Conservation (phyloP, 192 early-diverging fungal species). For the Podila clonocystis region DNA sequence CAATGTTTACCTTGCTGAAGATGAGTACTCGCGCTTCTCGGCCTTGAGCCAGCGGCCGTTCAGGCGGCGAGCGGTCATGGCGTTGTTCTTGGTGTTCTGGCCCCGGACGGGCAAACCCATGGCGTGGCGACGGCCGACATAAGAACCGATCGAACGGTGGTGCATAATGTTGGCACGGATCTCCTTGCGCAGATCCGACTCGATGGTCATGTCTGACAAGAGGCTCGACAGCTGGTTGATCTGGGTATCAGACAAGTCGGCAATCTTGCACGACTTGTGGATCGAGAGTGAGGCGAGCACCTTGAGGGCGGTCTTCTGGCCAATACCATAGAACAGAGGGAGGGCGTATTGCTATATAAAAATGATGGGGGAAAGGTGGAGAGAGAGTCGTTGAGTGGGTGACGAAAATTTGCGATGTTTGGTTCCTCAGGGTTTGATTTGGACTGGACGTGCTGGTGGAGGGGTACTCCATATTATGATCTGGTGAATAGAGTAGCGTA, state of each 20-base stretch:
- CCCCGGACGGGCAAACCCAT: conserved; percentile 91
- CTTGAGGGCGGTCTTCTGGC: conserved; percentile 73
- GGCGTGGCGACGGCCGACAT: conserved; percentile 85
- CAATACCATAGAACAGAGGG: conserved; percentile 90
- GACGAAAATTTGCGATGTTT: too few species aligned
- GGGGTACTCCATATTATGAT: too few species aligned
- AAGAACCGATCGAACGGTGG: conserved; percentile 76
- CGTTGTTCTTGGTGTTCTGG: conserved; percentile 88
- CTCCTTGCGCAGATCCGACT: conserved; percentile 79
- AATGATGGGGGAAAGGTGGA: too few species aligned
- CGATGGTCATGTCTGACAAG: conserved; percentile 90
- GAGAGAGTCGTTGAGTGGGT: too few species aligned
- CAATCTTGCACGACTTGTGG: conserved; percentile 86
- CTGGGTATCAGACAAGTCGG: conserved; percentile 88
- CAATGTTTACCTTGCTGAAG: conserved; percentile 29
- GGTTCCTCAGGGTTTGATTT: too few species aligned
- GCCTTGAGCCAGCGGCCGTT: conserved; percentile 72
- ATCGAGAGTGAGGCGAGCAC: conserved; percentile 87
- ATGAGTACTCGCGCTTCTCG: conserved; percentile 47
- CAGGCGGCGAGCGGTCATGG: conserved; percentile 85
- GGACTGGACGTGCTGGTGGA: too few species aligned
- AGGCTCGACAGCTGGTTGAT: conserved; percentile 86
- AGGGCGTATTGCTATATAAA: conserved; percentile 42
- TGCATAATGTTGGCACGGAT: conserved; percentile 77
- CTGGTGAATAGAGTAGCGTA: too few species aligned